Evolutionary conservation across 2,329 filamentous ascomycete genomes (phyloP), one percentile per base, ranked within the genome.

Genomic region (Penicillium nordicum): DNA sequence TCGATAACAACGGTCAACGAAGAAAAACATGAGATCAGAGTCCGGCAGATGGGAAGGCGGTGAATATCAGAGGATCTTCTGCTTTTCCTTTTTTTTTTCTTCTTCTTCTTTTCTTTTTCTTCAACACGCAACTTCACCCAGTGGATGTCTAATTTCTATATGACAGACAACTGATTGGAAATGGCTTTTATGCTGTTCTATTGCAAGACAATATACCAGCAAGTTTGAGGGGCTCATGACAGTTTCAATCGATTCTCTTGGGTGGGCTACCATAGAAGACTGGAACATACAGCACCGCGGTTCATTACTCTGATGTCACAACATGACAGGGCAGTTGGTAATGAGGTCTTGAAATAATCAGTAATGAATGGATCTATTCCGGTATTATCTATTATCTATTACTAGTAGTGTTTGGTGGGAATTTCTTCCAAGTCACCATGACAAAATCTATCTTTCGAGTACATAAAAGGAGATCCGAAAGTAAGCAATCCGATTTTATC

Each of bases 151-250:
- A 44, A 55, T 49, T 55, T 44, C 48, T 50, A 55, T 29, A 68
- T 65, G 66, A 61, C 63, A 71, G 53, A 62, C 63, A 62, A 62
- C 63, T 70, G 63, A 55, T 50, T 63, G 59, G 59, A 61, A 62
- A 62, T 61, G 67, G 61, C 48, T 49, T 53, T 55, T 41, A 47
- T 27, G 50, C 41, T 60, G 57, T 57, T 63, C 54, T 65, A 67
- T 75, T 77, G 75, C 74, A 60, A 77, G 72, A 77, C 63, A 51
- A 69, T 68, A 53, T 51, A 62, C 72, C 75, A 75, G 73, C 71
- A 67, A 72, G 76, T 78, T 78, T 78, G 76, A 78, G 75, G 76
- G 71, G 73, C 67, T 67, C 72, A 74, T 71, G 74, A 74, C 58
- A 60, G 57, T 55, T 55, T 55, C 46, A 54, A 54, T 63, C 55